phyloP scores from a whole-genome alignment of 2,329 filamentous ascomycete genomes.

The Trichophyton benhamiae region DNA sequence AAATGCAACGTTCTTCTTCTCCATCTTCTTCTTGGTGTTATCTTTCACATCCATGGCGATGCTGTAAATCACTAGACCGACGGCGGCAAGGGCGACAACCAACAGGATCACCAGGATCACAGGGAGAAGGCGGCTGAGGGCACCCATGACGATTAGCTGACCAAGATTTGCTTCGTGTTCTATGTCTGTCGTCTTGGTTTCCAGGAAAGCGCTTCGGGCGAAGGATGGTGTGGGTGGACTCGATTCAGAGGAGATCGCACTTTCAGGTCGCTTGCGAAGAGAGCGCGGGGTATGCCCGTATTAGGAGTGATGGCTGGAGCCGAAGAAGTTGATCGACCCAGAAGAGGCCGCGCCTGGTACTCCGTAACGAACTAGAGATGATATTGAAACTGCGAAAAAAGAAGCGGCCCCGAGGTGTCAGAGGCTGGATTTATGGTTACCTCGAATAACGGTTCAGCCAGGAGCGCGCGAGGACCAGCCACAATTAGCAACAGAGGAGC shows the following conservation, averaged over 20 bases:
- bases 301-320: neutral
- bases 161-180: neutral
- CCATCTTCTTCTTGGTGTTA: slow-evolving; percentile 47
- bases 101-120: slow-evolving; percentile 46
- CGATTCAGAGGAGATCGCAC: neutral
- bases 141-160: slow-evolving; percentile 1
- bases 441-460: neutral
- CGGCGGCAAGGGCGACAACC: slow-evolving; percentile 38
- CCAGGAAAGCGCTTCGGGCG: neutral
- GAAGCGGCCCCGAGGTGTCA: neutral
- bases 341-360: neutral
- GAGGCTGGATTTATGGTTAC: neutral
- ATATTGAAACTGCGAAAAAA: neutral
- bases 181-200: neutral
- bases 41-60: slow-evolving; percentile 48
- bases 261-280: neutral
- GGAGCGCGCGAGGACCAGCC: neutral
- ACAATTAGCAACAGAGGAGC: neutral
- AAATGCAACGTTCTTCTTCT: slow-evolving; percentile 50
- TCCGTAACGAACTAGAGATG: neutral
- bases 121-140: slow-evolving; percentile 35
- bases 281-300: neutral
- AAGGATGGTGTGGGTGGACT: neutral
- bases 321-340: neutral
- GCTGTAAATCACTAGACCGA: slow-evolving; percentile 47